phyloP scores from a whole-genome alignment of 306 rosid species.

The Prosopis cineraria region DNA sequence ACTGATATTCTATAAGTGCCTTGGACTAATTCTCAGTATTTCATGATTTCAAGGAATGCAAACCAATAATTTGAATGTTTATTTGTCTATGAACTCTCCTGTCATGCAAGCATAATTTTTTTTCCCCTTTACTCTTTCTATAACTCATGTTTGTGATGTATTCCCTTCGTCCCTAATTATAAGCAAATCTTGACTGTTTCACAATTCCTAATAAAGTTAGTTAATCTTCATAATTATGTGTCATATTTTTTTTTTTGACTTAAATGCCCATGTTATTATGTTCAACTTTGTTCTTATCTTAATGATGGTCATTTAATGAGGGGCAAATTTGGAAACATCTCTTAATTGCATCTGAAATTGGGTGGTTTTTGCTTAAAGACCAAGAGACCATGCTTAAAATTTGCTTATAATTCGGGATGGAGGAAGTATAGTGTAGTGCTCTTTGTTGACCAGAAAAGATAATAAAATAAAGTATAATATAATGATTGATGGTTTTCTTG shows the following conservation, averaged over 20 bases:
- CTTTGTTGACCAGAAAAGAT: constrained; percentile 20
- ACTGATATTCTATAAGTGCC: neutral
- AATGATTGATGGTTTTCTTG: constrained; percentile 16
- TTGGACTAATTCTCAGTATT: constrained; percentile 26
- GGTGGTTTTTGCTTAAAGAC: neutral
- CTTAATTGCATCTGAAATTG: neutral
- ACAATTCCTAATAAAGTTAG: neutral
- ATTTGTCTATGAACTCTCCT: neutral
- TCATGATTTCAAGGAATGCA: constrained; percentile 16
- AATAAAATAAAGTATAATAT: neutral
- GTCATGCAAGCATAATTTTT: neutral
- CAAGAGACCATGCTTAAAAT: neutral
- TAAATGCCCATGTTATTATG: neutral
- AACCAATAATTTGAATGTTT: neutral
- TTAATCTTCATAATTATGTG: neutral
- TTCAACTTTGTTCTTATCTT: neutral
- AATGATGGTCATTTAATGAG: neutral
- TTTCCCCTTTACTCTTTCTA: constrained; percentile 9
- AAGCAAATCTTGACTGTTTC: neutral
- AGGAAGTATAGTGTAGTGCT: constrained; percentile 6
- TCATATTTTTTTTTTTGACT: neutral
- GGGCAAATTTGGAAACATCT: neutral
- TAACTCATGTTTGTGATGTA: neutral
- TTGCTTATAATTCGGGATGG: neutral
- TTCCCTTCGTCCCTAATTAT: neutral